Evolutionary conservation across 108 stramenopile species (phyloP), one percentile per base, ranked within the genome.

Genomic region (Stephanodiscus triporus): DNA sequence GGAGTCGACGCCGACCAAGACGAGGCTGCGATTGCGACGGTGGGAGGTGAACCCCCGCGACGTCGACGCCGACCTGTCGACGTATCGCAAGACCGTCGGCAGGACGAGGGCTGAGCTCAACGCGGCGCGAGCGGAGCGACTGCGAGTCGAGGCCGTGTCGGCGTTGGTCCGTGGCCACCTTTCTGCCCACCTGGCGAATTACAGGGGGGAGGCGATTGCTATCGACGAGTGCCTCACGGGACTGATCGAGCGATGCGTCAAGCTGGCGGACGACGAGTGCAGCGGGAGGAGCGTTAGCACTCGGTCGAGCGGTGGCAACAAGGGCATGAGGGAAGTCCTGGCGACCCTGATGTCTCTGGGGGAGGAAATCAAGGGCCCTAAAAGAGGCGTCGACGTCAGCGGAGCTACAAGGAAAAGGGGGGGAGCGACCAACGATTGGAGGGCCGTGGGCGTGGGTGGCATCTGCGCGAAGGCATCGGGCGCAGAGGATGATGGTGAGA

Each of bases 41-140:
- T 95, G 94, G 94, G 90, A 95, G 69, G 79, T 77, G 27, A 64
- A 89, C 26, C 94, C 94, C 16, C 66, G 84, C 23, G 92, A 91
- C 51, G 84, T 95, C 13, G 90, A 91, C 54, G 75, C 78, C 16
- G 92, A 95, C 57, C 70, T 95, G 54, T 77, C 66, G 50, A 91
- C 80, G 36, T 95, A 95, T 69, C 78, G 87, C 8, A 86, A 88
- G 69, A 95, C 94, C 6, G 94, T 95, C 0, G 73, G 85, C 34
- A 64, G 83, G 13, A 93, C 94, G 3, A 83, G 89, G 29, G 70
- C 87, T 64, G 91, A 92, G 55, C 64, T 95, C 6, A 75, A 83
- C 30, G 80, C 78, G 17, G 89, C 85, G 0, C 77, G 88, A 51
- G 61, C 63, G 6, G 91, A 95, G 67, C 73, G 72, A 27, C 67